Base-by-base conservation (phyloP, 495 filamentous ascomycete species). In the Penicillium alfredii region DNA sequence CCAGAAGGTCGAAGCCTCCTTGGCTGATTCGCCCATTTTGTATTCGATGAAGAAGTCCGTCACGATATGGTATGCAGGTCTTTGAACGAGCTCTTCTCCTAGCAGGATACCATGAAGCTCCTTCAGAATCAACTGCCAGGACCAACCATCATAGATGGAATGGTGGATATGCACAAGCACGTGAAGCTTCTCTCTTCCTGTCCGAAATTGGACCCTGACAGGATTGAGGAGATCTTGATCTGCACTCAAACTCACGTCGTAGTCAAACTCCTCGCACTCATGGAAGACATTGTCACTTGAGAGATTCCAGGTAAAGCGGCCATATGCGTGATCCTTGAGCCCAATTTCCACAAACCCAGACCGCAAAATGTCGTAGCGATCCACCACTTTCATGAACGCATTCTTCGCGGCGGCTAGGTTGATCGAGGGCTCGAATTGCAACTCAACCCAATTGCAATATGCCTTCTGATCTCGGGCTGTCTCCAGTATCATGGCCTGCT, bases 71-170 rank as follows among this genome's bases (percentile, higher is more conserved):
- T 44, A 33, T 68, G 51, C 3, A 77, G 46, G 5, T 39, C 44
- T 19, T 6, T 44, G 25, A 8, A 41, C 18, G 13, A 50, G 30
- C 6, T 38, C 34, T 6, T 49, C 34, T 20, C 36, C 33, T 3
- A 34, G 33, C 33, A 75, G 58, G 19, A 61, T 51, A 6, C 25
- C 36, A 37, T 66, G 53, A 2, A 93, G 64, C 48, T 90, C 84
- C 3, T 66, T 60, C 13, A 86, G 49, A 0, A 92, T 55, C 20
- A 87, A 56, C 35, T 90, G 85, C 49, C 84, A 70, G 4, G 82
- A 85, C 86, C 86, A 93, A 4, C 84, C 86, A 49, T 93, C 86
- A 46, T 92, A 92, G 0, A 89, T 51, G 0, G 81, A 76, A 59
- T 93, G 86, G 42, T 88, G 86, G 4, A 90, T 69, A 21, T 64